Percentiles rank a stretch among this genome's conserved stretches.
Conservation (phyloP, 345 rosid genomes). For the Camelina sativa region DNA sequence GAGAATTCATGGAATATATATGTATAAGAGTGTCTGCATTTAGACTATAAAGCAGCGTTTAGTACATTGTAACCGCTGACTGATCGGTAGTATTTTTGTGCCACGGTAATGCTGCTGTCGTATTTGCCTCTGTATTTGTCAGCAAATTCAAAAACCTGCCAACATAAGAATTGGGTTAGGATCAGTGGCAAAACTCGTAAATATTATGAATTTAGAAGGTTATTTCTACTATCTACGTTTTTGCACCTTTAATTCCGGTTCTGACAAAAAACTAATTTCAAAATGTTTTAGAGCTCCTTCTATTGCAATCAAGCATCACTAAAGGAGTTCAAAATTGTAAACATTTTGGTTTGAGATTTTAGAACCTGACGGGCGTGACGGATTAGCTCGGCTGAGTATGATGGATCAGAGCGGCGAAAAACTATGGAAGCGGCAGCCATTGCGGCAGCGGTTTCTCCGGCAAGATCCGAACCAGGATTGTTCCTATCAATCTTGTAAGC, state of each 20-base stretch:
- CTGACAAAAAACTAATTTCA: not conserved
- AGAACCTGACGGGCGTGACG: constrained; percentile 76
- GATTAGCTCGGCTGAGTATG: constrained; percentile 72
- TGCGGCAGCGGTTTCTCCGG: constrained; percentile 96
- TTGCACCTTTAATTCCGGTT: not conserved
- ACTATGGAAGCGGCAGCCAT: constrained; percentile 97
- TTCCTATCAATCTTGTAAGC: constrained; percentile 78
- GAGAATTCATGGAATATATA: not conserved
- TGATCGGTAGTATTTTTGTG: constrained; percentile 79
- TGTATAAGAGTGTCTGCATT: not conserved
- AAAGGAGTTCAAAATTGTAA: not conserved
- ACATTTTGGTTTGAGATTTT: not conserved
- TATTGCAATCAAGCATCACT: not conserved
- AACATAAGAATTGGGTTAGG: not conserved
- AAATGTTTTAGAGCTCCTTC: not conserved
- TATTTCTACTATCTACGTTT: not conserved
- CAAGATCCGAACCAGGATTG: constrained; percentile 95
- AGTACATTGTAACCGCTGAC: constrained; percentile 90
- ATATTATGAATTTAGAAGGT: not conserved
- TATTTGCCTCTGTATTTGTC: constrained; percentile 95
- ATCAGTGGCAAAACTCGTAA: not conserved
- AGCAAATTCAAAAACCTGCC: constrained; percentile 87
- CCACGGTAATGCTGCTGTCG: constrained; percentile 83
- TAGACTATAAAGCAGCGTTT: not conserved
- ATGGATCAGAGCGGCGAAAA: constrained; percentile 65